Conservation (phyloP, 306 rosid genomes). For the Cicer pinnatifidum region DNA sequence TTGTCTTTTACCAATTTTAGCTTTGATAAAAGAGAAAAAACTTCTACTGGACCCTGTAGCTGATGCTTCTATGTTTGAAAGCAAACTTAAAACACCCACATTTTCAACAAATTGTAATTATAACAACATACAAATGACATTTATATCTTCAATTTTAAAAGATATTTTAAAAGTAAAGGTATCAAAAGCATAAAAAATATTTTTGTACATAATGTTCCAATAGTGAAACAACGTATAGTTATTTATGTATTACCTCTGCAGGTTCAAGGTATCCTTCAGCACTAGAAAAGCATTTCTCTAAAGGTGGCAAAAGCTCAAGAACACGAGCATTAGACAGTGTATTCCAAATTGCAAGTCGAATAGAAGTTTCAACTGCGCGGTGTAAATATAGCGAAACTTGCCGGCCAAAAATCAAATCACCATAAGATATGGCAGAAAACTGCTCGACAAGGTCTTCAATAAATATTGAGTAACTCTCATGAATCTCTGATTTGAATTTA, state of each 20-base stretch:
- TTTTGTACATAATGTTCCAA: slow-evolving; percentile 1
- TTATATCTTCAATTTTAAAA: slow-evolving; percentile 3
- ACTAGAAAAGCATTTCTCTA: slow-evolving; percentile 70
- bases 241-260: slow-evolving; percentile 67
- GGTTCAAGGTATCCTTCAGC: slow-evolving; percentile 88
- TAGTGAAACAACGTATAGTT: background rate
- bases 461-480: slow-evolving; percentile 73
- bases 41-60: background rate
- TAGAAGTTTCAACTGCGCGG: slow-evolving; percentile 71
- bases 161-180: background rate
- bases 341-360: slow-evolving; percentile 87
- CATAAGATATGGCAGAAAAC: slow-evolving; percentile 86
- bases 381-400: slow-evolving; percentile 89
- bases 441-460: slow-evolving; percentile 88
- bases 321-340: slow-evolving; percentile 70
- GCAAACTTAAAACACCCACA: slow-evolving; percentile 31
- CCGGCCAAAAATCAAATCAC: slow-evolving; percentile 80
- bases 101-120: slow-evolving; percentile 16
- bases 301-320: slow-evolving; percentile 88
- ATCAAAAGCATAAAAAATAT: slow-evolving; percentile 8
- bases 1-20: slow-evolving; percentile 6
- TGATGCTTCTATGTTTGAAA: slow-evolving; percentile 24
- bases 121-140: slow-evolving; percentile 3
- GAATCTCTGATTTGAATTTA: slow-evolving; percentile 74
- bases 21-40: slow-evolving; percentile 15